A percentile compares a stretch with the other conserved stretches of the same genome.
Conservation (phyloP, 108 stramenopile species). For the Cyclotella kingstonii region DNA sequence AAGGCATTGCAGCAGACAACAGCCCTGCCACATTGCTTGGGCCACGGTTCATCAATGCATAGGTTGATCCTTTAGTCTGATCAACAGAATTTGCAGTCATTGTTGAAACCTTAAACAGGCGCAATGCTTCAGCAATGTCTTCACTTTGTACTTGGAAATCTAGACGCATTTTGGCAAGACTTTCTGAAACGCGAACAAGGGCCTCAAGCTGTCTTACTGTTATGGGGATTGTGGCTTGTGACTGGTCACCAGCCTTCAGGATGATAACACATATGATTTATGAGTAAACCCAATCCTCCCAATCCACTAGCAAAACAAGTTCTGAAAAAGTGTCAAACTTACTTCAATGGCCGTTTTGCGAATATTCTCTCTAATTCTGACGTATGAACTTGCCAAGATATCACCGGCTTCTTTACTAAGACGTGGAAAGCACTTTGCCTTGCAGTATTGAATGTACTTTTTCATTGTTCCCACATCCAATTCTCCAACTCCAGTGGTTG, state of each 20-base stretch:
- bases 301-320: neutral
- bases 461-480: conserved; percentile 94
- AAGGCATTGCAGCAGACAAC: conserved; percentile 36
- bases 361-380: conserved; percentile 93
- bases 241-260: conserved; percentile 33
- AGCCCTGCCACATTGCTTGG: conserved; percentile 19
- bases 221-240: conserved; percentile 91
- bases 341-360: conserved; percentile 57
- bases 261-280: neutral
- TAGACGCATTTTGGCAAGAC: conserved; percentile 96
- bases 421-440: conserved; percentile 85
- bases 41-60: conserved; percentile 13
- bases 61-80: conserved; percentile 30
- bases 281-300: neutral
- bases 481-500: conserved; percentile 78
- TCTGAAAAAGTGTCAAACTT: conserved; percentile 10
- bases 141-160: conserved; percentile 86
- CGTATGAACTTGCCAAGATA: conserved; percentile 87
- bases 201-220: conserved; percentile 99
- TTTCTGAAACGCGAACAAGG: conserved; percentile 94
- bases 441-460: conserved; percentile 97
- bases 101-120: conserved; percentile 96
- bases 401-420: conserved; percentile 89
- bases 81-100: conserved; percentile 91
- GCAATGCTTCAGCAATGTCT: conserved; percentile 98